These are phyloP conservation scores for Micractinium conductrix DNA, from an alignment of 139 green algal genomes.

Conservation along the genomic window DNA sequence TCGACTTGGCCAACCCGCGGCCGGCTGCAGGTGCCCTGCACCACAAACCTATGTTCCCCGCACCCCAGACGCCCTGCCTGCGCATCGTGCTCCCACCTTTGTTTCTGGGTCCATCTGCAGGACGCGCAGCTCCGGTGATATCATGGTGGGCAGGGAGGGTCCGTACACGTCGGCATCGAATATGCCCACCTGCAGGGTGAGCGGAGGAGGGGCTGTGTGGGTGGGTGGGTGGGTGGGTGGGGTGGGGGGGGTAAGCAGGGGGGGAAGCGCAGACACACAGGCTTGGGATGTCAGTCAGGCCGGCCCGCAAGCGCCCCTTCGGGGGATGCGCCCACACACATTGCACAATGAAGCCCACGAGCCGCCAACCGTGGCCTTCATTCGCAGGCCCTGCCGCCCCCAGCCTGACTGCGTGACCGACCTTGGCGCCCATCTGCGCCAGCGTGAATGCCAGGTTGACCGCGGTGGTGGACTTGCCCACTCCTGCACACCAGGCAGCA, in stretches of 20 bases:
- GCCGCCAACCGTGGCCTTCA: too few relatives aligned
- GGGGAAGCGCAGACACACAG: too few relatives aligned
- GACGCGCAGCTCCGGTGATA: slow-evolving; percentile 81
- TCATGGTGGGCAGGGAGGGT: slow-evolving; percentile 96
- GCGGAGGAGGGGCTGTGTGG: not conserved
- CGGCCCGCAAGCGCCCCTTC: not conserved
- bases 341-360: too few relatives aligned
- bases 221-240: not conserved
- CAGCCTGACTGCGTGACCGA: too few relatives aligned
- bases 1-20: too few relatives aligned
- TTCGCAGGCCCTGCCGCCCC: too few relatives aligned
- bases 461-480: slow-evolving; percentile 95
- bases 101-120: slow-evolving; percentile 87
- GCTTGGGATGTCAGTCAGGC: too few relatives aligned
- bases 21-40: too few relatives aligned
- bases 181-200: slow-evolving; percentile 82
- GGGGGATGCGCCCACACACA: too few relatives aligned
- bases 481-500: slow-evolving; percentile 64
- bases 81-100: slow-evolving; percentile 6
- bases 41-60: too few relatives aligned
- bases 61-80: too few relatives aligned
- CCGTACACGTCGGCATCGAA: slow-evolving; percentile 99
- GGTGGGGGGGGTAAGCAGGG: too few relatives aligned
- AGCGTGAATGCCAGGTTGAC: slow-evolving; percentile 99
- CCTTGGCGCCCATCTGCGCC: slow-evolving; percentile 46